Evolutionary conservation across 2,329 filamentous ascomycete genomes (phyloP), one percentile per base, ranked within the genome.

Genomic region (Hypocrella siamensis): DNA sequence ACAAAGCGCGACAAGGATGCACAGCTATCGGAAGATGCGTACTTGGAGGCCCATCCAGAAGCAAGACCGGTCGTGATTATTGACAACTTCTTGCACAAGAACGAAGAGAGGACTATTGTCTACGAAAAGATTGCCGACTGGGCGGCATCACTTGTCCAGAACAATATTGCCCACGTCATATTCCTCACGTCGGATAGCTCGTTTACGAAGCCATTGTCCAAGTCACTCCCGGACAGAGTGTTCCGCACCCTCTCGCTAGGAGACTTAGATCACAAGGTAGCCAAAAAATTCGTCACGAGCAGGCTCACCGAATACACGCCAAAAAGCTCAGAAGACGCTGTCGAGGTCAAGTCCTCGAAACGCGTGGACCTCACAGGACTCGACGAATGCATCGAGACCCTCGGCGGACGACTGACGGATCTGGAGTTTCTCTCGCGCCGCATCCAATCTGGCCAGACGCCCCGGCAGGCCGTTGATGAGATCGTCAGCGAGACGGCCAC

Each of bases 401-500:
- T 98, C 2, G 90, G 90, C 16, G 90, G 90, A 2, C 81, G 90
- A 4, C 67, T 98, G n/a, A 93, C 85, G 0, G 90, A 98, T 47
- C 75, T 98, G 15, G 88, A 96, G 49, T 92, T 90, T 47, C 72
- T 98, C 27, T 80, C 86, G n/a, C 75, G 88, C 22, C 71, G 90
- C 14, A 79, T 98, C 44, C 83, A 84, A 55, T 75, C 79, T 1
- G 88, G 90, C 12, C 85, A 94, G 51, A 79, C 69, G 3, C 90
- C 90, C 1, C 69, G 67, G 40, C 67, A 79, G 42, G 90, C 90
- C 3, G 78, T 94, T 3, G 64, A 75, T 16, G 85, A 93, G 40
- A 96, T 98, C 39, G 79, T 93, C 33, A 76, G 83, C 33, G 84
- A 93, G 48, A 80, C 79, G 14, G 81, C 85, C 1, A 82, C 81